Conservation (phyloP, 225 moss, liverwort and hornwort species). For the Takakia lepidozioides region DNA sequence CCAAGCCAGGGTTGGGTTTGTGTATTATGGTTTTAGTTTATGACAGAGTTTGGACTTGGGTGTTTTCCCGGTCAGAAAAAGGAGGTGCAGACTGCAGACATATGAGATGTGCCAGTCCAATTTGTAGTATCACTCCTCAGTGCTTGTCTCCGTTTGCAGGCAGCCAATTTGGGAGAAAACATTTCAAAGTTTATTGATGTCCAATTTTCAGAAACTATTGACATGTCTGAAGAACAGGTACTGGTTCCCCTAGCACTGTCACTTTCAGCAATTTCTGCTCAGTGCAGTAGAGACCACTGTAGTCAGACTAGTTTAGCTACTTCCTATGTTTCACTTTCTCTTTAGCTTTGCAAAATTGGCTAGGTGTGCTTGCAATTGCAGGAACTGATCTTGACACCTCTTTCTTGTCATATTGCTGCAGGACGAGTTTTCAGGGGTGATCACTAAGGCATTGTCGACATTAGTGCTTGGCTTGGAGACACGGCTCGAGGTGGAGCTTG, state of each 20-base stretch:
- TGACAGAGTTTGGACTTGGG: too few relatives aligned
- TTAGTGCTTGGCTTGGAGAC: conserved; percentile 93
- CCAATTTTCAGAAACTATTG: conserved; percentile 98
- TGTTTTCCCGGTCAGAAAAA: too few relatives aligned
- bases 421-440: conserved; percentile 99
- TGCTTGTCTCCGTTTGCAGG: conserved; percentile 33
- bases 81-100: not conserved
- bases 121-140: conserved; percentile 6
- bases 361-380: too few relatives aligned
- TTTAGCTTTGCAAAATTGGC: not conserved
- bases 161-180: conserved; percentile 91
- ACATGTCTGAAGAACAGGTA: conserved; percentile 99
- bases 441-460: conserved; percentile 94
- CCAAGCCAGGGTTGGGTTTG: too few relatives aligned
- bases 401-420: too few relatives aligned
- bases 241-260: too few relatives aligned
- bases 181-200: conserved; percentile 97
- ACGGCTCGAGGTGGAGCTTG: conserved; percentile 86
- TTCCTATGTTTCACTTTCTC: too few relatives aligned
- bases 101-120: not conserved
- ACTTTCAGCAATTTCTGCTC: too few relatives aligned
- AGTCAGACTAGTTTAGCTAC: too few relatives aligned
- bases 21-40: too few relatives aligned
- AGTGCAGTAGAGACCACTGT: too few relatives aligned
- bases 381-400: too few relatives aligned